Base-by-base conservation (phyloP, 768 basidiomycete genomes). In the Lentinula aciculospora region DNA sequence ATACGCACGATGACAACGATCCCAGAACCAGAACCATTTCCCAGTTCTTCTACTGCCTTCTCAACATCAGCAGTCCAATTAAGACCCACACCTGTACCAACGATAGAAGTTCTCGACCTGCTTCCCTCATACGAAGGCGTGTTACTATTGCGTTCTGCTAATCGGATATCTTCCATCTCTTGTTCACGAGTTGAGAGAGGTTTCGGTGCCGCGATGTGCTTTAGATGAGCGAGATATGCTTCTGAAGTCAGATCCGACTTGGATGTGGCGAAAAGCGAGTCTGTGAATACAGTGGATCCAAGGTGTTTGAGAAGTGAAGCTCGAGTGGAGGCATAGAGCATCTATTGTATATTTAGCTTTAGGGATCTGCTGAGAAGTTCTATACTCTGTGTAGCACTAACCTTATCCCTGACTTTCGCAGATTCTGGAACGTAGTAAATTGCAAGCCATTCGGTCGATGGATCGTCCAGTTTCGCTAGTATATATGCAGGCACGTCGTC, bases 301-400 rank as follows among this genome's bases (percentile, higher is more conserved):
- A 95, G 77, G n/a, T 79, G 74, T 68, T 82, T 91, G 28, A 84
- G 76, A 21, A 94, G 77, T 17, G 84, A 77, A 23, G 77, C 75
- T 44, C 91, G 83, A 1, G 87, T 86, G 3, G 92, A 87, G 21
- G 93, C 91, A 69, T 94, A 94, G 32, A 95, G 76, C 92, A 94
- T 95, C 91, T 94, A 57, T 15, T 36, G 19, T 48, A 37, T 17
- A 29, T 36, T 49, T 56, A 45, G 32, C 42, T 44, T 23, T 21
- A 32, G 17, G 31, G 61, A 49, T 42, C 47, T 39, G 40, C 31
- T 19, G 12, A 15, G 36, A 8, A 25, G 2, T n/a, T 34, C 23
- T 21, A 50, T 1, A n/a, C 28, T 48, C 56, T 23, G 37, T 49
- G 9, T 32, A 45, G 51, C 47, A 59, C 68, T 60, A 62, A 86